These are phyloP conservation scores for Kodamaea sagamina DNA, from an alignment of 805 yeast genomes.

Conservation along the genomic window DNA sequence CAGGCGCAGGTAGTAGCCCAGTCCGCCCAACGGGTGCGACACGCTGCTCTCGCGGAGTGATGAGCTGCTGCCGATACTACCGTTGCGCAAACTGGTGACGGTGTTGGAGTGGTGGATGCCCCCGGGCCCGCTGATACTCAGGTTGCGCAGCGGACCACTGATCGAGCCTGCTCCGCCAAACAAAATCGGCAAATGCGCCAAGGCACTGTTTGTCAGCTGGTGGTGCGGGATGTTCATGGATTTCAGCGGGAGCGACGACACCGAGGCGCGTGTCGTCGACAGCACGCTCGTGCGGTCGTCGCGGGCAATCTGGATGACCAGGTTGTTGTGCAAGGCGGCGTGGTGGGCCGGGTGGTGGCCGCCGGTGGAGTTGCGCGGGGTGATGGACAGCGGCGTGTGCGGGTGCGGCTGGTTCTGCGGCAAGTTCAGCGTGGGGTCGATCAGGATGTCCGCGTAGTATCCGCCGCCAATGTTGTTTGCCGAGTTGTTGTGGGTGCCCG, in stretches of 20 bases:
- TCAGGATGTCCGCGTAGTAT: slow-evolving; percentile 44
- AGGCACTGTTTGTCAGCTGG: slow-evolving; percentile 38
- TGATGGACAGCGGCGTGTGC: slow-evolving; percentile 27
- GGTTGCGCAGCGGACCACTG: slow-evolving; percentile 42
- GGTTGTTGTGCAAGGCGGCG: slow-evolving; percentile 34
- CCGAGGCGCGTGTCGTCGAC: slow-evolving; percentile 33
- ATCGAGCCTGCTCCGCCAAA: slow-evolving; percentile 44
- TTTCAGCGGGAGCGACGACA: slow-evolving; percentile 45
- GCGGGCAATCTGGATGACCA: slow-evolving; percentile 42
- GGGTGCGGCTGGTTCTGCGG: slow-evolving; percentile 44
- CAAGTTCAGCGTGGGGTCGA: slow-evolving; percentile 48
- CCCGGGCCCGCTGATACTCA: slow-evolving; percentile 39
- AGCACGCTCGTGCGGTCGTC: slow-evolving; percentile 41
- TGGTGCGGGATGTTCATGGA: slow-evolving; percentile 51
- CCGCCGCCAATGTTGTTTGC: slow-evolving; percentile 40
- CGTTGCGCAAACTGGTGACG: slow-evolving; percentile 43
- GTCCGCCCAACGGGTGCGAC: slow-evolving; percentile 15
- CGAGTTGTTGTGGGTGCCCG: slow-evolving; percentile 29
- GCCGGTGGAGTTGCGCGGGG: slow-evolving; percentile 33
- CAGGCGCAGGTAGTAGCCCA: slow-evolving; percentile 38
- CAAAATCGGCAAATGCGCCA: slow-evolving; percentile 45
- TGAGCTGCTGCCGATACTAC: slow-evolving; percentile 33
- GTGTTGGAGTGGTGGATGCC: slow-evolving; percentile 37
- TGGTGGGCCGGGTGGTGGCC: slow-evolving; percentile 10
- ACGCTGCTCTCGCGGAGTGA: slow-evolving; percentile 6